A percentile compares a stretch with the other conserved stretches of the same genome.
phyloP scores from a whole-genome alignment of 495 filamentous ascomycete species.

The Lepraria neglecta region DNA sequence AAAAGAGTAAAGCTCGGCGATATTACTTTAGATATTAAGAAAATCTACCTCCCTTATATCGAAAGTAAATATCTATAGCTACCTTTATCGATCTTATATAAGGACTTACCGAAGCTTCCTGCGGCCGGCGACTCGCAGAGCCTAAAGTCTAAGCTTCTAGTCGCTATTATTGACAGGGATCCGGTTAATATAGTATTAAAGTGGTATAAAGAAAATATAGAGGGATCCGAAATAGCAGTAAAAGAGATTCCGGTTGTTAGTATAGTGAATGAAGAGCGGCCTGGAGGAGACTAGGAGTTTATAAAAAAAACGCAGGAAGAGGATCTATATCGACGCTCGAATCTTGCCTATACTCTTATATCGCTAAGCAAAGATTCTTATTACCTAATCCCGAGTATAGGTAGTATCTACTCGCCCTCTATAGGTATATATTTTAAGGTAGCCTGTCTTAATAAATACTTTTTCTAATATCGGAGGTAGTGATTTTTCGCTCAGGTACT shows the following conservation, averaged over 20 bases:
- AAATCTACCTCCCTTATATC: neutral
- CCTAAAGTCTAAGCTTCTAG: constrained; percentile 26
- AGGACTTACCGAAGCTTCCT: neutral
- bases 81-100: neutral
- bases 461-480: constrained; percentile 21
- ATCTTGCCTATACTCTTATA: constrained; percentile 53
- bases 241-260: constrained; percentile 56
- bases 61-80: neutral
- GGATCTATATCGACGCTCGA: constrained; percentile 59
- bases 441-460: neutral
- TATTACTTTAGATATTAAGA: neutral
- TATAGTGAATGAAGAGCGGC: constrained; percentile 60
- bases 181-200: constrained; percentile 58
- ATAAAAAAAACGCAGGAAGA: constrained; percentile 61
- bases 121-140: neutral
- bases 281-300: constrained; percentile 68
- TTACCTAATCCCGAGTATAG: constrained; percentile 58
- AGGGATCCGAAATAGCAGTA: constrained; percentile 1
- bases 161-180: constrained; percentile 51
- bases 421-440: constrained; percentile 43
- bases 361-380: constrained; percentile 49
- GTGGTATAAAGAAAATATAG: constrained; percentile 36
- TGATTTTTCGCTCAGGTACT: constrained; percentile 46
- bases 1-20: neutral
- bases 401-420: constrained; percentile 55